Evolutionary conservation across 768 basidiomycete genomes (phyloP).

Genomic region (Crassisporium funariophilum): DNA sequence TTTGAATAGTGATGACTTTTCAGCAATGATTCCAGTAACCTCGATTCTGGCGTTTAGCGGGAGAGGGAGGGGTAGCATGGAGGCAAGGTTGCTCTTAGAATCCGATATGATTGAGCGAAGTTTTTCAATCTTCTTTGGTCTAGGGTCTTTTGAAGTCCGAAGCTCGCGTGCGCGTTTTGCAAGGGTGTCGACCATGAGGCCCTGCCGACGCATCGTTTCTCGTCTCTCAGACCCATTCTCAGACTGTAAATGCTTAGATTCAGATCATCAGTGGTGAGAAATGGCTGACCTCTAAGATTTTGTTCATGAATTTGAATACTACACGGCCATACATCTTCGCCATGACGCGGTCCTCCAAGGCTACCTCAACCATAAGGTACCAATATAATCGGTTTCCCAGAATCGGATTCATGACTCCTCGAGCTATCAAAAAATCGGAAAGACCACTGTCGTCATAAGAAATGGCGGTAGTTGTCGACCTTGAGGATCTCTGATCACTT

Average conservation of each 20-base stretch:
- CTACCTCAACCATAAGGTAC: constrained; percentile 98
- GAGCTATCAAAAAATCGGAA: constrained; percentile 86
- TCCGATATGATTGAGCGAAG: constrained; percentile 84
- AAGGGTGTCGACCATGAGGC: constrained; percentile 83
- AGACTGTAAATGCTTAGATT: constrained; percentile 36
- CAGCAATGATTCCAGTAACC: constrained; percentile 84
- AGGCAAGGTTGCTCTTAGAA: constrained; percentile 79
- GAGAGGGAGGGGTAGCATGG: constrained; percentile 80
- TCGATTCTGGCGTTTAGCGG: constrained; percentile 89
- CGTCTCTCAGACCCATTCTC: constrained; percentile 81
- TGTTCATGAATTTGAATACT: constrained; percentile 87
- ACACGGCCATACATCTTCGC: constrained; percentile 94
- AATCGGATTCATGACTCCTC: constrained; percentile 80
- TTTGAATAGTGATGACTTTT: constrained; percentile 96
- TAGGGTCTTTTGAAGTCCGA: constrained; percentile 86
- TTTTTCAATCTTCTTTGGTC: constrained; percentile 98
- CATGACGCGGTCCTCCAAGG: constrained; percentile 80
- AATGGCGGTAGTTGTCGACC: constrained; percentile 70
- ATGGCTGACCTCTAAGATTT: constrained; percentile 74
- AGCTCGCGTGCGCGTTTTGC: constrained; percentile 87
- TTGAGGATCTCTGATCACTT: constrained; percentile 74
- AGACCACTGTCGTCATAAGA: constrained; percentile 92
- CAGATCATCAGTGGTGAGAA: not conserved
- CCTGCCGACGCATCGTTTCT: constrained; percentile 90
- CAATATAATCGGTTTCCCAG: constrained; percentile 93